phyloP scores from a whole-genome alignment of 2,329 filamentous ascomycete genomes.

The Arachnopeziza araneosa region DNA sequence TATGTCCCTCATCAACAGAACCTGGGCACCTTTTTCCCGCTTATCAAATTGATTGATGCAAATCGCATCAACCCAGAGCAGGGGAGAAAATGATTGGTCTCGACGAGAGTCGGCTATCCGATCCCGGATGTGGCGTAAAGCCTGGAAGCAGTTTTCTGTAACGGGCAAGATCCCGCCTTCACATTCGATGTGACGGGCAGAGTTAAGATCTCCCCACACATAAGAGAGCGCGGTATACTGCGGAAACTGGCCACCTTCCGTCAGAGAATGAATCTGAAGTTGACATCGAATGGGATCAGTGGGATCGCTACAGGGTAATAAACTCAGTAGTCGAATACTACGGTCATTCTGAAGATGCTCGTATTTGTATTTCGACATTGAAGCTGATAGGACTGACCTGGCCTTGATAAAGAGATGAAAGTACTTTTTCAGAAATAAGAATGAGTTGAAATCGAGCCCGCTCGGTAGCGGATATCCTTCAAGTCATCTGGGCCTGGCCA shows the following conservation, averaged over 20 bases:
- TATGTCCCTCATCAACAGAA: not conserved
- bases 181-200: not conserved
- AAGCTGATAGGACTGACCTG: not conserved
- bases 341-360: not conserved
- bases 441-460: no score
- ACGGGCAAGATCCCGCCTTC: not conserved
- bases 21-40: not conserved
- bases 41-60: not conserved
- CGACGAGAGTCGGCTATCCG: not conserved
- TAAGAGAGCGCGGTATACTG: not conserved
- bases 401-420: no score
- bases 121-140: not conserved
- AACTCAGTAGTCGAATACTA: not conserved
- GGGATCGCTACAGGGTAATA: not conserved
- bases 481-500: no score
- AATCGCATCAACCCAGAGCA: not conserved
- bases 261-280: not conserved
- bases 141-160: not conserved
- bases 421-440: no score
- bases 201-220: not conserved
- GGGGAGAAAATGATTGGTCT: not conserved
- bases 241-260: not conserved
- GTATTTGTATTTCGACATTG: not conserved
- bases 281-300: not conserved
- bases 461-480: no score